phyloP scores from a whole-genome alignment of 2,329 filamentous ascomycete species.

The Trematosphaeria pertusa region DNA sequence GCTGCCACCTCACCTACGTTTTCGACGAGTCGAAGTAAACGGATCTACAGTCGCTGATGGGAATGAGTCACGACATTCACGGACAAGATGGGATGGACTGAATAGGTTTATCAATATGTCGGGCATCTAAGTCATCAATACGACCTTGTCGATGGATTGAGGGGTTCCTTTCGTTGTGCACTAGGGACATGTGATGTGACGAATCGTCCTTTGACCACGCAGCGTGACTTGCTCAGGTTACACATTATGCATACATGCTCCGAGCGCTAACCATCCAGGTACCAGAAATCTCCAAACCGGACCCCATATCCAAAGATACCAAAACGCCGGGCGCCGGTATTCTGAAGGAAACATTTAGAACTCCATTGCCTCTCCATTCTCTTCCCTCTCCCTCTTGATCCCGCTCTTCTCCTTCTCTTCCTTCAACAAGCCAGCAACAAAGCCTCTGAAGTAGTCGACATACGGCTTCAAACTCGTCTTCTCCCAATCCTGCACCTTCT shows the following conservation, averaged over 20 bases:
- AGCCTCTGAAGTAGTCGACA: slow-evolving; percentile 84
- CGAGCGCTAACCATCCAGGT: no score
- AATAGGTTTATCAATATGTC: slow-evolving; percentile 33
- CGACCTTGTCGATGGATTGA: slow-evolving; percentile 29
- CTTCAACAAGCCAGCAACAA: slow-evolving; percentile 79
- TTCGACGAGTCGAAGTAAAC: slow-evolving; percentile 69
- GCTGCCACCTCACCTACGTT: slow-evolving; percentile 74
- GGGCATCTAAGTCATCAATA: slow-evolving; percentile 34
- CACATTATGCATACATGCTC: no score
- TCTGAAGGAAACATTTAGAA: no score
- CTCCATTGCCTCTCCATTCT: slow-evolving; percentile 66
- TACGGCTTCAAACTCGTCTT: slow-evolving; percentile 96
- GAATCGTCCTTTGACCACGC: neutral
- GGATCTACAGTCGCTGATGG: slow-evolving; percentile 17
- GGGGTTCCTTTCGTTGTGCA: neutral
- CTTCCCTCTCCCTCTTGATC: slow-evolving; percentile 63
- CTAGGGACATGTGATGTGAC: neutral
- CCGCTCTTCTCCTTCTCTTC: slow-evolving; percentile 62
- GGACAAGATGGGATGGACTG: slow-evolving; percentile 31
- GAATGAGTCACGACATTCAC: slow-evolving; percentile 32
- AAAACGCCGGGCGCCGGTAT: no score
- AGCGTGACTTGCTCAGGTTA: no score
- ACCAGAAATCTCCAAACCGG: no score
- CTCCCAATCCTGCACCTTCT: slow-evolving; percentile 82
- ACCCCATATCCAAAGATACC: no score